Evolutionary conservation across 208 protist genomes (phyloP), one percentile per base, ranked within the genome.

Genomic region (Trypanosoma lewisi): DNA sequence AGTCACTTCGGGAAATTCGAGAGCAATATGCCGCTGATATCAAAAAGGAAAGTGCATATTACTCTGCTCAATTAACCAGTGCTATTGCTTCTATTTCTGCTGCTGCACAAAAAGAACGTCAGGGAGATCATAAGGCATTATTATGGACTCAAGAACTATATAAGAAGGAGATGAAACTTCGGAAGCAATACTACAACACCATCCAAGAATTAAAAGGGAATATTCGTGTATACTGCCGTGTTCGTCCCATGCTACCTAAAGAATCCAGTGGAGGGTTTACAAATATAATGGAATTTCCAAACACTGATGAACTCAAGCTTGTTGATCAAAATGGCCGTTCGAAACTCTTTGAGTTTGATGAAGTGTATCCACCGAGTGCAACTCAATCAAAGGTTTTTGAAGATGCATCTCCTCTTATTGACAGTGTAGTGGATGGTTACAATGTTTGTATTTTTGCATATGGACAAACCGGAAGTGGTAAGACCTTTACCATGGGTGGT

Each of bases 401-500:
- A 67, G 93, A 97, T 76, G 96, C 90, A 12, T 73, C 80, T 9
- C 89, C 90, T n/a, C 87, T 97, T 37, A 96, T 97, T 67, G 89
- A 97, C 71, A 91, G 82, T 44, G 89, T 95, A 14, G 90, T 97
- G 7, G 93, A 97, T 59, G 93, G 93, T 51, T 97, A 92, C 78
- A 97, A 97, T 74, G 93, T 96, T 37, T 96, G 88, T 74, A 94
- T 97, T 49, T 97, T 97, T 78, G 93, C 93, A 21, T 97, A 97
- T 75, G 93, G 93, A 44, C 91, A 96, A 67, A 97, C 93, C 9
- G 93, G 93, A 37, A 92, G 80, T 67, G 93, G 93, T 23, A 97
- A 97, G 62, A 94, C 88, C 23, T 93, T 75, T 62, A 96, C 92
- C 31, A 97, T 97, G 91, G 77, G 79, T 48, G 91, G 91, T n/a